These are phyloP conservation scores for Diutina neorugosa DNA, from an alignment of 1,139 yeast species.

Conservation along the genomic window DNA sequence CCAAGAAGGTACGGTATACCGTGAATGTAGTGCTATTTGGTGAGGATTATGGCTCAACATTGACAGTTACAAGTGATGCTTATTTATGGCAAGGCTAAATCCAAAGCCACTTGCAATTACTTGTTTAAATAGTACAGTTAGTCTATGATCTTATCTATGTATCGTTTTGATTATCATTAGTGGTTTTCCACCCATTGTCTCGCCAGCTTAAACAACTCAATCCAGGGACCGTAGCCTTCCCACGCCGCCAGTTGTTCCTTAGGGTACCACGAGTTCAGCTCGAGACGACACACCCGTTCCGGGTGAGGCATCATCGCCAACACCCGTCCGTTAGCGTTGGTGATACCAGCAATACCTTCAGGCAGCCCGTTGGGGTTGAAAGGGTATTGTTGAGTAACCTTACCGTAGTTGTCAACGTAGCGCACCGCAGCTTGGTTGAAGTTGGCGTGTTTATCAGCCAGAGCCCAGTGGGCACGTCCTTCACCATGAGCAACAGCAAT, in stretches of 20 bases:
- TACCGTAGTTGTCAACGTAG: conserved; percentile 86
- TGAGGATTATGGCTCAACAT: too few relatives aligned
- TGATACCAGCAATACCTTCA: conserved; percentile 84
- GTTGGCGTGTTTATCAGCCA: conserved; percentile 26
- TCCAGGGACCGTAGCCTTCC: conserved; percentile 89
- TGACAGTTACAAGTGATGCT: too few relatives aligned
- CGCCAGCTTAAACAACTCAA: conserved; percentile 83
- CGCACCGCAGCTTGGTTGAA: conserved; percentile 34
- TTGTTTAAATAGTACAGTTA: too few relatives aligned
- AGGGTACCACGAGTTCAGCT: conserved; percentile 89
- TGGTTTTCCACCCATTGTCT: conserved; percentile 70
- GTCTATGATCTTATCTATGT: too few relatives aligned
- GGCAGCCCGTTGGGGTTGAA: conserved; percentile 96
- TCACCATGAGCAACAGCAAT: conserved; percentile 99
- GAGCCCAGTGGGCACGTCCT: conserved; percentile 72
- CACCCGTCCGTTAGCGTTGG: conserved; percentile 86
- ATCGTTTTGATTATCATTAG: background rate
- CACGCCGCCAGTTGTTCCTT: conserved; percentile 47
- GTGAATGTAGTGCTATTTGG: too few relatives aligned
- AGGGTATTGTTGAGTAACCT: conserved; percentile 72
- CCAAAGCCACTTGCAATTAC: too few relatives aligned
- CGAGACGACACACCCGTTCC: conserved; percentile 83
- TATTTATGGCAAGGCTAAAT: too few relatives aligned
- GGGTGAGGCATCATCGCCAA: conserved; percentile 99
- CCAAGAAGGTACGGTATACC: too few relatives aligned